These are phyloP conservation scores for Austroboletus eburneus DNA, from an alignment of 768 basidiomycete species.

Conservation along the genomic window DNA sequence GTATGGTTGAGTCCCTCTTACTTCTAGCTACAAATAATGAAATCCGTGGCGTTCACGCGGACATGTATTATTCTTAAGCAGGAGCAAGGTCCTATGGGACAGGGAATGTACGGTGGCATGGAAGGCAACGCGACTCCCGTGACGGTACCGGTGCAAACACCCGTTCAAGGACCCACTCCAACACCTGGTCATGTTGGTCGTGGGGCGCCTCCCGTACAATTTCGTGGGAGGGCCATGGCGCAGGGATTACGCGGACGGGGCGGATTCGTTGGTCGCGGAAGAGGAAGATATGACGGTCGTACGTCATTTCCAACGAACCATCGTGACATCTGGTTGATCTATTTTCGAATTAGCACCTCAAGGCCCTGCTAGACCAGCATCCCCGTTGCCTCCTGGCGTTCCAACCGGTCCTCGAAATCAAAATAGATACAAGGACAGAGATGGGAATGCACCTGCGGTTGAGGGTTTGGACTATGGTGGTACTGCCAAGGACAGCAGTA, in stretches of 20 bases:
- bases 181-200: constrained; percentile 29
- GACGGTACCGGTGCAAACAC: constrained; percentile 37
- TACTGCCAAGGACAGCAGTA: constrained; percentile 39
- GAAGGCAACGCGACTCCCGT: constrained; percentile 50
- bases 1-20: constrained; percentile 41
- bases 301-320: constrained; percentile 17
- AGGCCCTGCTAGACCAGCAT: constrained; percentile 69
- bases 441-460: constrained; percentile 78
- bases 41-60: constrained; percentile 31
- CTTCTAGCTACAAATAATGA: constrained; percentile 34
- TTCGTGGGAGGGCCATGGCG: constrained; percentile 42
- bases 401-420: constrained; percentile 86
- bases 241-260: constrained; percentile 44
- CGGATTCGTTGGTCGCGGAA: constrained; percentile 37
- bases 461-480: constrained; percentile 89
- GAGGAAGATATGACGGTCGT: constrained; percentile 38
- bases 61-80: constrained; percentile 30
- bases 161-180: constrained; percentile 29
- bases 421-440: constrained; percentile 87
- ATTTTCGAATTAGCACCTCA: constrained; percentile 33
- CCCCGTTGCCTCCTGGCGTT: constrained; percentile 81
- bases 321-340: constrained; percentile 2
- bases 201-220: constrained; percentile 36
- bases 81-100: constrained; percentile 61
- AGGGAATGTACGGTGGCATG: constrained; percentile 67